Base-by-base conservation (phyloP, 1,284 basidiomycete species). In the Acaromyces ingoldii region DNA sequence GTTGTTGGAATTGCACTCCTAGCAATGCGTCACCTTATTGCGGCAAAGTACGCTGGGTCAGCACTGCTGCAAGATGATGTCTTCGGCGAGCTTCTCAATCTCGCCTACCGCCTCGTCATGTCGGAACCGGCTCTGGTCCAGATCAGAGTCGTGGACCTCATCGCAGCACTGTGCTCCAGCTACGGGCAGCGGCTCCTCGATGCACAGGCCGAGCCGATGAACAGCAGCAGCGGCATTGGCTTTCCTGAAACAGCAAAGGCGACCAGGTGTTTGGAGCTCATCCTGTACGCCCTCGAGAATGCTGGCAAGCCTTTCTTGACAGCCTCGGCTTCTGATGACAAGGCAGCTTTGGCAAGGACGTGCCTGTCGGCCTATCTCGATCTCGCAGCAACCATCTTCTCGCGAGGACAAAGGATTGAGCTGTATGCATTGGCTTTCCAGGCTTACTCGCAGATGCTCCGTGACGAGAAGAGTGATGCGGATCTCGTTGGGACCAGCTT, bases 71-170 rank as follows among this genome's bases (percentile, higher is more conserved):
- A 75, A 24, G 88, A 92, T 33, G 81, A 84, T 0, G 83, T 91
- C 30, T 93, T 95, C 67, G 88, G 91, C 42, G 93, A 98, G 77
- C 84, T 98, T 49, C 84, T 87, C 67, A 87, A 86, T 43, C 78
- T 97, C 7, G 89, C 85, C 73, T 91, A 93, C 73, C 84, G 93
- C 1, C 84, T 96, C 75, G 87, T 87, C 0, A 85, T 96, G 81
- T 88, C 87, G 2, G 91, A 95, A 71, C 79, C 84, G 0, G 83
- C 87, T 0, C 76, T 70, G 0, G 82, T 91, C 21, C 88, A 91
- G 69, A 77, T 83, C 0, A 82, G 87, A 57, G 81, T 96, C 40
- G 80, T 91, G 2, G 85, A 87, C 57, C 83, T 88, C 21, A 77
- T 93, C 28, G 81, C 1, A 79, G 80, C 11, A 82, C 89, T 62